phyloP scores from a whole-genome alignment of 345 rosid genomes.

The Syzygium grande region DNA sequence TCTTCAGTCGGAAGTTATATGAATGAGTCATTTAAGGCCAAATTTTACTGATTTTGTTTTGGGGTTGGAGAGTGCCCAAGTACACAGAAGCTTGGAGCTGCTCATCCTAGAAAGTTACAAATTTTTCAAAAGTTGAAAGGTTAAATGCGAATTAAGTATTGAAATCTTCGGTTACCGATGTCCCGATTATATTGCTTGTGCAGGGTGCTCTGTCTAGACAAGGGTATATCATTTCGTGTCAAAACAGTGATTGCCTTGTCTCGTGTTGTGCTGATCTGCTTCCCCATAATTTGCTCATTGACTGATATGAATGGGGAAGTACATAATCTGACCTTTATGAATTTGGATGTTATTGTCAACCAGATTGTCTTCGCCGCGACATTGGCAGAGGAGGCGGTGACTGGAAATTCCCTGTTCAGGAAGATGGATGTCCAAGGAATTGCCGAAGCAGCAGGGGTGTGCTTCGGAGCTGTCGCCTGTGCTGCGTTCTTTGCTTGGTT shows the following conservation, averaged over 20 bases:
- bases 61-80: background rate
- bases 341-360: background rate
- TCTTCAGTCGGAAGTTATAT: background rate
- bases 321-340: background rate
- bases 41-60: background rate
- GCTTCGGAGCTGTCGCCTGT: conserved; percentile 54
- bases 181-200: background rate
- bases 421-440: conserved; percentile 77
- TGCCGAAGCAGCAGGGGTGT: conserved; percentile 53
- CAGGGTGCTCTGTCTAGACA: background rate
- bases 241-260: background rate
- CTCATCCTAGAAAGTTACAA: background rate
- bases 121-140: background rate
- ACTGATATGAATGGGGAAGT: background rate
- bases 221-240: background rate
- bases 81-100: background rate
- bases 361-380: conserved; percentile 88
- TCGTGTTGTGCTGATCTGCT: background rate
- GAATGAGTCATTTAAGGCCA: background rate
- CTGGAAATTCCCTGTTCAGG: conserved; percentile 72
- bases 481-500: conserved; percentile 81
- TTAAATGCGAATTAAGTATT: background rate
- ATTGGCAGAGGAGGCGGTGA: conserved; percentile 50
- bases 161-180: background rate
- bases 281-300: background rate